phyloP scores from a whole-genome alignment of 1,139 yeast species.

The Kluyveromyces sp. region DNA sequence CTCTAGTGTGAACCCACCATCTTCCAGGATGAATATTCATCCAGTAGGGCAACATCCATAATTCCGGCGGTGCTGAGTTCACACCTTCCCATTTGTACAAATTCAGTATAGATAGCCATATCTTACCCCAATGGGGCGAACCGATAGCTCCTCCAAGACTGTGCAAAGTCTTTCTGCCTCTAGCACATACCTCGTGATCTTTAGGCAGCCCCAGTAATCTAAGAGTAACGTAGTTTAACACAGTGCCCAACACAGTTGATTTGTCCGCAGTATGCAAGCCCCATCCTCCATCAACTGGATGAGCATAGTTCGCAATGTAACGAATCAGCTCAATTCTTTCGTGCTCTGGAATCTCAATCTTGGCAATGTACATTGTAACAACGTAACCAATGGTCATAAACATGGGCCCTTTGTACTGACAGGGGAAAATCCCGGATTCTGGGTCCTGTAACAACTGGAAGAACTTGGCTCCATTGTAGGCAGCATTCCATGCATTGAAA shows the following conservation, averaged over 20 bases:
- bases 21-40: constrained; percentile 87
- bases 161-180: constrained; percentile 66
- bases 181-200: constrained; percentile 71
- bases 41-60: constrained; percentile 80
- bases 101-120: constrained; percentile 76
- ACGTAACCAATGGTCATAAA: constrained; percentile 90
- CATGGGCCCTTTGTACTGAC: constrained; percentile 96
- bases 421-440: constrained; percentile 74
- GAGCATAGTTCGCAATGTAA: constrained; percentile 80
- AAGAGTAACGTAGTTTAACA: constrained; percentile 72
- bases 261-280: constrained; percentile 89
- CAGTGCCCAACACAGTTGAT: constrained; percentile 91
- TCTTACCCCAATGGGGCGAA: constrained; percentile 96
- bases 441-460: constrained; percentile 63
- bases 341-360: constrained; percentile 60
- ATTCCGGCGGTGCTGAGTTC: constrained; percentile 95
- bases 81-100: constrained; percentile 94
- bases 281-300: constrained; percentile 99
- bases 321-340: constrained; percentile 66
- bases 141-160: constrained; percentile 84
- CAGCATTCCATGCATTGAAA: constrained; percentile 53
- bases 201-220: constrained; percentile 69
- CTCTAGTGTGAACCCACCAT: constrained; percentile 99
- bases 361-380: constrained; percentile 64
- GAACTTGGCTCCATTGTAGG: constrained; percentile 69